Evolutionary conservation across 2,329 filamentous ascomycete genomes (phyloP).

Genomic region (Endothia cerciana): DNA sequence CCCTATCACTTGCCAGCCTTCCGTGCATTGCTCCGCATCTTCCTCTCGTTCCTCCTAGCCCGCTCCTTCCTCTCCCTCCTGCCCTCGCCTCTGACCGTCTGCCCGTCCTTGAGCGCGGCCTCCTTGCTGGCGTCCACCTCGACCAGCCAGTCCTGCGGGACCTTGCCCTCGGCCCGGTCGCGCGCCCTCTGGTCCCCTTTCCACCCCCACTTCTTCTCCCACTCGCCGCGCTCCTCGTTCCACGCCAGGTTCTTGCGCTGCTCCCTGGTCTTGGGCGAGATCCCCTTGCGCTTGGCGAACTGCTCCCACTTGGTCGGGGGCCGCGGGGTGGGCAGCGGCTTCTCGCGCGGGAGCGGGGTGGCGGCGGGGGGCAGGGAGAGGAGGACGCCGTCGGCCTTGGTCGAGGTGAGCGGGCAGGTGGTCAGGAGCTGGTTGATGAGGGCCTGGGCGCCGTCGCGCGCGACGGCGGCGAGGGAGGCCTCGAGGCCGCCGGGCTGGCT

Average conservation of each 20-base stretch:
- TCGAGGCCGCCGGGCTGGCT: constrained; percentile 58
- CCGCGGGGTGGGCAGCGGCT: constrained; percentile 81
- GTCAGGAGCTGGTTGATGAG: constrained; percentile 94
- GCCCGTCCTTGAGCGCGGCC: constrained; percentile 62
- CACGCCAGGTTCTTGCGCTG: constrained; percentile 75
- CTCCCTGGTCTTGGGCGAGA: constrained; percentile 84
- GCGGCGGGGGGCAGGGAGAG: constrained; percentile 73
- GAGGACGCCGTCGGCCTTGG: constrained; percentile 67
- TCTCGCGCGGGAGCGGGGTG: constrained; percentile 83
- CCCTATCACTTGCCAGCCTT: constrained; percentile 40
- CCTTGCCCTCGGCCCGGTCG: constrained; percentile 37
- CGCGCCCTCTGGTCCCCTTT: constrained; percentile 81
- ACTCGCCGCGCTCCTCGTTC: constrained; percentile 83
- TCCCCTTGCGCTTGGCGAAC: constrained; percentile 96
- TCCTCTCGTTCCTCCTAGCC: constrained; percentile 71
- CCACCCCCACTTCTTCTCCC: constrained; percentile 95
- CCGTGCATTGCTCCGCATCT: constrained; percentile 69
- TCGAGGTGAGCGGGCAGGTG: constrained; percentile 78
- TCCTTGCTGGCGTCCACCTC: constrained; percentile 84
- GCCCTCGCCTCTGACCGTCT: constrained; percentile 63
- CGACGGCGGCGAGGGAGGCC: constrained; percentile 69
- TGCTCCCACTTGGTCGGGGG: constrained; percentile 91
- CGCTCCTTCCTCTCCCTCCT: constrained; percentile 69
- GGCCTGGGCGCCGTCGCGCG: constrained; percentile 87
- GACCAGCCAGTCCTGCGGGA: constrained; percentile 84